Evolutionary conservation across 768 basidiomycete genomes (phyloP).

Genomic region (Pleurotus djamor): DNA sequence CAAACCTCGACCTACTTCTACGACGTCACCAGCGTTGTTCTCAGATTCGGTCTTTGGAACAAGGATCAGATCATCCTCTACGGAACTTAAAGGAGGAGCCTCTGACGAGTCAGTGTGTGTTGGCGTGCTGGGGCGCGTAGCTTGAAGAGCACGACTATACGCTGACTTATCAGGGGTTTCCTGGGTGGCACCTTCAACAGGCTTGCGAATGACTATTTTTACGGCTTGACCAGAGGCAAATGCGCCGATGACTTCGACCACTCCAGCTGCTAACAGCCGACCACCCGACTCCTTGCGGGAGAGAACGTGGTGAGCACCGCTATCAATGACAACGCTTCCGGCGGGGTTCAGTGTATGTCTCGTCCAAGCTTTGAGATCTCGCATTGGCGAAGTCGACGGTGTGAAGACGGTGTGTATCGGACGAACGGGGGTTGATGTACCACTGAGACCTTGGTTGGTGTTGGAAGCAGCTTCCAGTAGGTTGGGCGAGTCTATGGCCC

Average conservation of each 20-base stretch:
- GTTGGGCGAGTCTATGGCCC: conserved; percentile 17
- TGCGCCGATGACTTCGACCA: conserved; percentile 79
- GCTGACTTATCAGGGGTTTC: conserved; percentile 26
- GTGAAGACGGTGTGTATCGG: conserved; percentile 91
- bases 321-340: conserved; percentile 85
- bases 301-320: conserved; percentile 86
- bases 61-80: conserved; percentile 27
- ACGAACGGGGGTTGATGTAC: conserved; percentile 24
- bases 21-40: conserved; percentile 55
- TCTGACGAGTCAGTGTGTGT: conserved; percentile 27
- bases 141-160: conserved; percentile 35
- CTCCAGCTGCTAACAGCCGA: conserved; percentile 88
- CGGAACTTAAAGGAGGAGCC: conserved; percentile 15
- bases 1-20: conserved; percentile 92
- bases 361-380: conserved; percentile 95
- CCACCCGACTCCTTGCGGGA: conserved; percentile 87
- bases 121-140: conserved; percentile 59
- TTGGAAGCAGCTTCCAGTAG: conserved; percentile 10
- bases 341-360: conserved; percentile 91
- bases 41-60: conserved; percentile 30
- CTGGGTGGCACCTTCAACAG: conserved; percentile 18
- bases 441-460: conserved; percentile 13
- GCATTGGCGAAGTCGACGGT: conserved; percentile 66
- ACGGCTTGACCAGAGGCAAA: conserved; percentile 98
- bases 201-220: conserved; percentile 61